Base-by-base conservation (phyloP, 139 green algal genomes). In the Chlorella sp. region DNA sequence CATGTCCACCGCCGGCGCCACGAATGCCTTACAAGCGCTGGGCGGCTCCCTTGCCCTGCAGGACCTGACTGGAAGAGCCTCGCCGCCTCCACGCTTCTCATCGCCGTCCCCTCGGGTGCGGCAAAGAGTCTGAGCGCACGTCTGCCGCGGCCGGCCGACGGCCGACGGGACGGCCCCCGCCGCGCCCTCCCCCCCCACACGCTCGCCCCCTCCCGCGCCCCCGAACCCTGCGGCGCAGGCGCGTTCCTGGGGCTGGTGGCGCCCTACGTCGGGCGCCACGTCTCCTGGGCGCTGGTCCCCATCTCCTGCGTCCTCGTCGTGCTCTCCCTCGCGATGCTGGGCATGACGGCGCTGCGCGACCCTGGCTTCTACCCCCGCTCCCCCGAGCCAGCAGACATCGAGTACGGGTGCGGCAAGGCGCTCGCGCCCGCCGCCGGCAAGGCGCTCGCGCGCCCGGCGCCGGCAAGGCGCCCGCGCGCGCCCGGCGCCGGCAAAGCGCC, bases 331-430 rank as follows among this genome's bases (percentile, higher is more conserved):
- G 46, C 73, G 53, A 90, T 90, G 67, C 82, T 98, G 46, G 82
- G 88, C 38, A 67, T 89, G 53, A 98, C 95, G 9, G 90, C 89
- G 1, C 89, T 90, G 74, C 82, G 86, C 3, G 95, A 99, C 71
- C 95, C 95, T 0, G 95, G 95, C 9, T 94, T 98, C 67, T 86
- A 98, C 41, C 94, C 93, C 1, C 83, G 95, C 8, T 87, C 92
- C 45, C 67, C 63, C 8, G 48, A n/a, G 2, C 77, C 91, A 46
- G 82, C 79, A 2, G 91, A 96, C 41, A 79, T 90, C 25, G 91
- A 97, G 70, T 92, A 86, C 76, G 82, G 90, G 36, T 71, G 50
- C 9, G 85, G 73, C 9, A 38, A 76, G 33, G 90, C 88, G 40
- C 25, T 8, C 0, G 8, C 61, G 7, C 46, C 11, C 35, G 11